Evolutionary conservation across 352 stramenopile species (phyloP).

Genomic region (Peronospora belbahrii): DNA sequence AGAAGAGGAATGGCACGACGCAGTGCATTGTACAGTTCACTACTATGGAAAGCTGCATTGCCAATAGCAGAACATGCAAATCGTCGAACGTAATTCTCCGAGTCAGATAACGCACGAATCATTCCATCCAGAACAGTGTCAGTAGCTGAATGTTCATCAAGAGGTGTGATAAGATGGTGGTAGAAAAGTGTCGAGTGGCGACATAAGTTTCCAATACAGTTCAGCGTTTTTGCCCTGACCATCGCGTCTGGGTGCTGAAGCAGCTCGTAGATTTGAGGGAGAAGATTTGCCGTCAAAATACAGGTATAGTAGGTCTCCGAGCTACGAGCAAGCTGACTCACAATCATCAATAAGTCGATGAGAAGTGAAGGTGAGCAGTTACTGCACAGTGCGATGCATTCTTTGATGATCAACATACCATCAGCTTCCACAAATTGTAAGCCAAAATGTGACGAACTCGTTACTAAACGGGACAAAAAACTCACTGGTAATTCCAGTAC

Average conservation of each 20-base stretch:
- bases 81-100: constrained; percentile 78
- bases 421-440: constrained; percentile 65
- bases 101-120: constrained; percentile 47
- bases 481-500: constrained; percentile 66
- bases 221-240: constrained; percentile 83
- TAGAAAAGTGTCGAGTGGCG: constrained; percentile 89
- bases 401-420: constrained; percentile 62
- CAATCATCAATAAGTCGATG: constrained; percentile 75
- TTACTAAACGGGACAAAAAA: constrained; percentile 79
- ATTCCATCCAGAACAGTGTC: constrained; percentile 56
- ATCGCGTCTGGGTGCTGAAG: constrained; percentile 57
- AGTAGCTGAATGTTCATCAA: constrained; percentile 6
- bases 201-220: constrained; percentile 90
- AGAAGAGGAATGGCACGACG: constrained; percentile 54
- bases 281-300: constrained; percentile 46
- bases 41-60: constrained; percentile 89
- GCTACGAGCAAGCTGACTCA: constrained; percentile 82
- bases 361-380: constrained; percentile 52
- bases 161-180: constrained; percentile 33
- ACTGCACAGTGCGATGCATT: constrained; percentile 44
- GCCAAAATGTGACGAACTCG: constrained; percentile 79
- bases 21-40: constrained; percentile 66
- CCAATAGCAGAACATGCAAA: constrained; percentile 93
- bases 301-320: constrained; percentile 64
- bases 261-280: constrained; percentile 49